Evolutionary conservation across 225 moss, liverwort and hornwort genomes (phyloP), one percentile per base, ranked within the genome.

Genomic region (Asterella californica): DNA sequence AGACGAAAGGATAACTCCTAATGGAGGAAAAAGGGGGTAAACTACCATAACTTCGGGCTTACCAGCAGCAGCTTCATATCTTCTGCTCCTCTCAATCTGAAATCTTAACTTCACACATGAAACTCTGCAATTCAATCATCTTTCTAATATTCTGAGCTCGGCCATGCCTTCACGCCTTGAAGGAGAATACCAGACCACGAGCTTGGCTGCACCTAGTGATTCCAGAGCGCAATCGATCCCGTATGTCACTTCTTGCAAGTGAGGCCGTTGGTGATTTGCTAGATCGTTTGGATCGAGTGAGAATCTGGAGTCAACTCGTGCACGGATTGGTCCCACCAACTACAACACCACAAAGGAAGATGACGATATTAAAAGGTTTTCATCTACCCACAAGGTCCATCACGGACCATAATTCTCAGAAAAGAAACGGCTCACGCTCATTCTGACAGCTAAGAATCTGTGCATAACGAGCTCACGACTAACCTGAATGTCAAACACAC

Each of bases 141-240:
- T 93, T 70, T 93, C 95, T 32, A 95, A 84, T 17, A 92, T 78
- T 55, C 95, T 90, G 76, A 95, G 87, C 87, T 95, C 95, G 72
- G 93, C 95, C 95, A 95, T 95, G 69, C 90, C 95, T 87, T 95
- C 95, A 61, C 86, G 86, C 74, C 93, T 85, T 19, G 85, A 85
- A 45, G 93, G 91, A 48, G 95, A 95, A 80, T 93, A 95, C 95
- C 95, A 95, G 49, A 95, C 83, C 64, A 90, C 91, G 78, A 95
- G 72, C 83, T 90, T 95, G 22, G 88, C 83, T 64, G 93, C 91
- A 75, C 95, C 95, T 45, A 83, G 33, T 64, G 88, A 85, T 37
- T 93, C 93, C 73, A 95, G 82, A 27, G 90, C 85, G 78, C 89
- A 95, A 73, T 95, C 95, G 21, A 93, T 77, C 53, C 95, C 95